A percentile compares a stretch with the other conserved stretches of the same genome.
phyloP scores from a whole-genome alignment of 305 asterid species.

The Petunia hybrid region DNA sequence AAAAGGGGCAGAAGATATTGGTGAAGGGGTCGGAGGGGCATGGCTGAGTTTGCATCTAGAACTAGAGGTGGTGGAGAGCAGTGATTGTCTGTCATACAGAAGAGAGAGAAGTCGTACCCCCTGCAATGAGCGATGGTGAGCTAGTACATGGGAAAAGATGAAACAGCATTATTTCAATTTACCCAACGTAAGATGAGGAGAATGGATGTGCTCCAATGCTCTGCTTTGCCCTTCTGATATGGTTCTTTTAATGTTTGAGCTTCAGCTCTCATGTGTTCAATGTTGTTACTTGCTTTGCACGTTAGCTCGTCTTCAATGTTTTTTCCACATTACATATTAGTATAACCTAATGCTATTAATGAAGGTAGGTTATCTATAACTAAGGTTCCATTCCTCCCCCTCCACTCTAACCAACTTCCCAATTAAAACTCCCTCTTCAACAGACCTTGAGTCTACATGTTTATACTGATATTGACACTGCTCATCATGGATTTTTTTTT shows the following conservation, averaged over 20 bases:
- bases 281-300: neutral
- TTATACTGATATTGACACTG: neutral
- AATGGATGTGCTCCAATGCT: neutral
- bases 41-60: too few relatives aligned
- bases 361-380: neutral
- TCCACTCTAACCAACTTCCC: neutral
- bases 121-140: neutral
- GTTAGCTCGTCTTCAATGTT: neutral
- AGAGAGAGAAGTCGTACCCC: neutral
- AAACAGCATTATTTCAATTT: neutral
- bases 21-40: neutral
- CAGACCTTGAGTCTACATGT: neutral
- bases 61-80: neutral
- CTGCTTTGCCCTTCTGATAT: neutral
- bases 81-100: neutral
- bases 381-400: neutral
- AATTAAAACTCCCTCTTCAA: neutral
- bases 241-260: neutral
- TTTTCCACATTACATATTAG: neutral
- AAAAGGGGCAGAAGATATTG: neutral
- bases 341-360: neutral
- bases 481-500: neutral
- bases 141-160: neutral
- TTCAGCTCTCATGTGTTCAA: neutral
- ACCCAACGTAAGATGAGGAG: neutral